Evolutionary conservation across 805 yeast genomes (phyloP), one percentile per base, ranked within the genome.

Genomic region (Wickerhamiella azymoides): DNA sequence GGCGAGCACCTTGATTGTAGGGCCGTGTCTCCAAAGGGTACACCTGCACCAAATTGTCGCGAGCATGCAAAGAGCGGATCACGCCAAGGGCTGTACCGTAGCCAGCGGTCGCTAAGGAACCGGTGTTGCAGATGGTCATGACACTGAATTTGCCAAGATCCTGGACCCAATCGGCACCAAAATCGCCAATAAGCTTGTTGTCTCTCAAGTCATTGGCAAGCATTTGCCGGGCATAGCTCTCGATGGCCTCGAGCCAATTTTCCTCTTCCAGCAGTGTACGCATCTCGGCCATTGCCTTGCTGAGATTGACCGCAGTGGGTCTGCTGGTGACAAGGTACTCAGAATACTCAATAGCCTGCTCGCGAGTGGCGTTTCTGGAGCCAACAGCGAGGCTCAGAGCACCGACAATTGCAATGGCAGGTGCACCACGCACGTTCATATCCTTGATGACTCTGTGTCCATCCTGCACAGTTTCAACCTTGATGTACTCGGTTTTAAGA

Each of bases 351-450:
- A 18, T 21, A 56, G 58, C 14, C 52, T 57, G 26, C 49, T 52
- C 30, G 50, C 59, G 42, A 66, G 40, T 47, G 47, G 57, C 56
- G 58, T 55, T 55, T 47, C 63, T 64, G 2, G 76, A 62, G 52
- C 89, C 96, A n/a, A 82, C 77, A 1, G 84, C 79, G 2, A 89
- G 73, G 2, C 95, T 75, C 49, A 88, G 71, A 1, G 86, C 78
- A 5, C 95, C 97, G 2, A 89, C 96, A 48, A 89, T 84, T 50
- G 96, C 96, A 59, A 89, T 89, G 1, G 97, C 97, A 0, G 98
- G 98, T 0, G 98, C 98, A 33, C 98, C 98, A 60, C 98, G 72
- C 4, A 93, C 96, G 56, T 84, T 86, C 98, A 89, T 89, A 48
- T 70, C 70, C 58, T 77, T 79, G 61, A 89, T 89, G n/a, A 83